Evolutionary conservation across 345 rosid genomes (phyloP).

Genomic region (Euphorbia tirucalli): DNA sequence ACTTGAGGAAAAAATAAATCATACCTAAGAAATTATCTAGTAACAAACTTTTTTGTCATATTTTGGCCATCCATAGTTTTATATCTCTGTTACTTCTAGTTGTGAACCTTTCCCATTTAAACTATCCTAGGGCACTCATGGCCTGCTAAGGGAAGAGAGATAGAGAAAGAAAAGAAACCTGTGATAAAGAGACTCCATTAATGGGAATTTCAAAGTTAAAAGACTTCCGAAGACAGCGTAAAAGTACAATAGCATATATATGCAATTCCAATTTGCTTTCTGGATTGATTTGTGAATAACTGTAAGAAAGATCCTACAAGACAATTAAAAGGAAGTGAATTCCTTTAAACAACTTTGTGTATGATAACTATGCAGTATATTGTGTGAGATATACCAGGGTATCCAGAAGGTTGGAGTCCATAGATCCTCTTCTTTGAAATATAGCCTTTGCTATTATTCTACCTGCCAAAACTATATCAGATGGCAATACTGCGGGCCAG

Average conservation of each 20-base stretch:
- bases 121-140: background rate
- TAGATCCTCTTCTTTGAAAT: slow-evolving; percentile 34
- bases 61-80: background rate
- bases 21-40: background rate
- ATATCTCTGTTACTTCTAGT: background rate
- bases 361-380: slow-evolving; percentile 1
- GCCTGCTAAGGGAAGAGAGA: background rate
- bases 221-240: slow-evolving; percentile 58
- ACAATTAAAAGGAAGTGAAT: slow-evolving; percentile 19
- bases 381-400: slow-evolving; percentile 41
- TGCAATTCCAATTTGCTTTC: slow-evolving; percentile 75
- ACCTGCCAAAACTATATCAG: slow-evolving; percentile 77
- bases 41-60: background rate
- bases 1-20: background rate
- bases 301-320: slow-evolving; percentile 59
- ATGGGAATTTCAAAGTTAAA: slow-evolving; percentile 46
- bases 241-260: slow-evolving; percentile 59
- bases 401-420: slow-evolving; percentile 31
- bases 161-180: slow-evolving; percentile 44
- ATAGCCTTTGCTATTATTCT: slow-evolving; percentile 55
- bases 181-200: slow-evolving; percentile 50
- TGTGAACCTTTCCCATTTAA: background rate
- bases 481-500: slow-evolving; percentile 77
- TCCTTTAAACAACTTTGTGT: background rate
- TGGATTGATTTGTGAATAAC: slow-evolving; percentile 49